Percentiles rank a stretch among this genome's conserved stretches.
phyloP scores from a whole-genome alignment of 2,329 filamentous ascomycete genomes.

The Fusarium drepaniforme region DNA sequence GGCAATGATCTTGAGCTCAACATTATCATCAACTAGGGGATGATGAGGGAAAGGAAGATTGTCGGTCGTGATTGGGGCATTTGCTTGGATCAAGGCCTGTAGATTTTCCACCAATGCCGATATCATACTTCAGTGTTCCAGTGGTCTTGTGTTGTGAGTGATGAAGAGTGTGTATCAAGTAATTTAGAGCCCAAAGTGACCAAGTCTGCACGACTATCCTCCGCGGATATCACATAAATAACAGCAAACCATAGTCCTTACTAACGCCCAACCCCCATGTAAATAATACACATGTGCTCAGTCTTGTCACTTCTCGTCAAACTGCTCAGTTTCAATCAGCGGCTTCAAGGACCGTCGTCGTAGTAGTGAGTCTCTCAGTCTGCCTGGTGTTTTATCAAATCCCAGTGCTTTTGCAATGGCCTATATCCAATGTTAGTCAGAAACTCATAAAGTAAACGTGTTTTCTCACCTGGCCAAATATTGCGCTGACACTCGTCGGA shows the following conservation, averaged over 20 bases:
- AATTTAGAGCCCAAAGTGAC: neutral
- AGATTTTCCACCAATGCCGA: neutral
- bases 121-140: neutral
- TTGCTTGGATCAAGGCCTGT: neutral
- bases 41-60: neutral
- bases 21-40: slow-evolving; percentile 22
- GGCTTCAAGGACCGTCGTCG: neutral
- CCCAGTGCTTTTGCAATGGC: neutral
- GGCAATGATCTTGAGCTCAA: slow-evolving; percentile 37
- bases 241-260: neutral
- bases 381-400: neutral
- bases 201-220: neutral
- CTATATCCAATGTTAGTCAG: neutral
- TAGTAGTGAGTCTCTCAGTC: neutral
- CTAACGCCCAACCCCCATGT: neutral
- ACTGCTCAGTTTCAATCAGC: neutral
- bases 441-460: neutral
- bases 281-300: neutral
- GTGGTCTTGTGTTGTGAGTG: neutral
- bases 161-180: neutral
- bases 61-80: neutral
- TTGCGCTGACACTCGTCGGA: neutral
- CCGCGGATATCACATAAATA: neutral
- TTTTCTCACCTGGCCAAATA: slow-evolving; percentile 4
- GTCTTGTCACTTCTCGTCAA: neutral